A percentile compares a stretch with the other conserved stretches of the same genome.
phyloP scores from a whole-genome alignment of 129 eudicot species.

The Apium graveolens region DNA sequence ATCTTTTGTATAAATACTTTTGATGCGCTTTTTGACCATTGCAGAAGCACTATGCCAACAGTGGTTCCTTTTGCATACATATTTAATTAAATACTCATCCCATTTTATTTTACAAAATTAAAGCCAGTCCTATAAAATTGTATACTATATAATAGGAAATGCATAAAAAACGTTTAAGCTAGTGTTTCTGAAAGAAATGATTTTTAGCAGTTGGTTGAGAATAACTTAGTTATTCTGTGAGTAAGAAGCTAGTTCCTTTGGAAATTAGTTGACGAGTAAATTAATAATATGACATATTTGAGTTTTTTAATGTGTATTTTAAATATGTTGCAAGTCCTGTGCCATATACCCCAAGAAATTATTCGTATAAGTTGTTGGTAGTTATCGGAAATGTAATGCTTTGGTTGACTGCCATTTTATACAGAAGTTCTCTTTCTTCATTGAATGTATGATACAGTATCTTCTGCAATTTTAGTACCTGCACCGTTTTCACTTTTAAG shows the following conservation, averaged over 20 bases:
- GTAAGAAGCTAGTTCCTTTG: too few species aligned
- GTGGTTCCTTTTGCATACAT: neutral
- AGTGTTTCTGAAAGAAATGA: neutral
- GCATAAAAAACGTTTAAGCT: neutral
- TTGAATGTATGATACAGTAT: neutral
- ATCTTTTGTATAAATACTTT: neutral
- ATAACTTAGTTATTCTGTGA: too few species aligned
- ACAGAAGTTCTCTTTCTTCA: neutral
- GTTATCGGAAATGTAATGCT: neutral
- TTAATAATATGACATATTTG: neutral
- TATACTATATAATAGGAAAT: neutral
- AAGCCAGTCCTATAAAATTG: neutral
- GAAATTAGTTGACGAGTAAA: too few species aligned
- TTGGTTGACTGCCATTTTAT: neutral
- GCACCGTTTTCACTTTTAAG: slow-evolving; percentile 7
- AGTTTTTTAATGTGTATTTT: neutral
- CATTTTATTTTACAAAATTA: neutral
- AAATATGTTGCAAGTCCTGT: neutral
- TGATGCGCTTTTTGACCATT: neutral
- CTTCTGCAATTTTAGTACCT: slow-evolving; percentile 5
- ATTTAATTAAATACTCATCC: neutral
- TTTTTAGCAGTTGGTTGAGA: too few species aligned
- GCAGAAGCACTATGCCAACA: neutral
- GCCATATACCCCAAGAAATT: neutral
- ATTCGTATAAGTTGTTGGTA: neutral